phyloP scores from a whole-genome alignment of 2,329 filamentous ascomycete genomes.

The Pestalotiopsis sp. region DNA sequence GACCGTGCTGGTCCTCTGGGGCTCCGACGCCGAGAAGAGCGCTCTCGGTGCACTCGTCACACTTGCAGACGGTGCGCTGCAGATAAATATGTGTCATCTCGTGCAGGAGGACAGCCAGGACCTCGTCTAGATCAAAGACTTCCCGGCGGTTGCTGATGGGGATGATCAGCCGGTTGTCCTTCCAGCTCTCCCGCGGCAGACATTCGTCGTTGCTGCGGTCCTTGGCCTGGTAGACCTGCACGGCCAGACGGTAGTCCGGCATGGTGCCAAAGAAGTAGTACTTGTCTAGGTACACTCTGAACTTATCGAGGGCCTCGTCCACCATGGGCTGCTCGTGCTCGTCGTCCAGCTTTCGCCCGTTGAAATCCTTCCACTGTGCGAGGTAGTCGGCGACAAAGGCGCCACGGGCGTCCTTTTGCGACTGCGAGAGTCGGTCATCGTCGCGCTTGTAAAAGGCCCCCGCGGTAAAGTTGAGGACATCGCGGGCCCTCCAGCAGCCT shows the following conservation, averaged over 20 bases:
- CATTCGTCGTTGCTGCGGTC: not conserved
- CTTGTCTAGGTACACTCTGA: conserved; percentile 17
- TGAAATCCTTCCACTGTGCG: not conserved
- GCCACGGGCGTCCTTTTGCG: conserved; percentile 11
- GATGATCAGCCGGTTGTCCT: not conserved
- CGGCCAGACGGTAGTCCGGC: not conserved
- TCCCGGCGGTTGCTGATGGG: not conserved
- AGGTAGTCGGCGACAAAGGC: not conserved
- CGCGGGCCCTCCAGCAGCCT: not conserved
- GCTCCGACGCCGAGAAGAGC: conserved; percentile 19
- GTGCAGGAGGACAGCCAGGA: conserved; percentile 20
- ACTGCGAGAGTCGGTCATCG: conserved; percentile 11
- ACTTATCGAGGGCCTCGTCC: not conserved
- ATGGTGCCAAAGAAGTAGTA: conserved; percentile 23
- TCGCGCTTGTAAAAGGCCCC: conserved; percentile 17
- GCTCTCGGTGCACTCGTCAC: conserved; percentile 15
- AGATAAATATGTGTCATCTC: conserved; percentile 25
- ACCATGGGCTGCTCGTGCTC: not conserved
- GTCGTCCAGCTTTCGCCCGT: not conserved
- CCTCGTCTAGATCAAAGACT: not conserved
- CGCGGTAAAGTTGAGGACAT: conserved; percentile 19
- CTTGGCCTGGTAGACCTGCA: not conserved
- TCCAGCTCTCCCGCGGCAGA: not conserved
- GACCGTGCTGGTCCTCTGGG: conserved; percentile 20
- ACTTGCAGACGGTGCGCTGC: conserved; percentile 18